A percentile compares a stretch with the other conserved stretches of the same genome.
Conservation (phyloP, 768 basidiomycete genomes). For the Podaxis sp. region DNA sequence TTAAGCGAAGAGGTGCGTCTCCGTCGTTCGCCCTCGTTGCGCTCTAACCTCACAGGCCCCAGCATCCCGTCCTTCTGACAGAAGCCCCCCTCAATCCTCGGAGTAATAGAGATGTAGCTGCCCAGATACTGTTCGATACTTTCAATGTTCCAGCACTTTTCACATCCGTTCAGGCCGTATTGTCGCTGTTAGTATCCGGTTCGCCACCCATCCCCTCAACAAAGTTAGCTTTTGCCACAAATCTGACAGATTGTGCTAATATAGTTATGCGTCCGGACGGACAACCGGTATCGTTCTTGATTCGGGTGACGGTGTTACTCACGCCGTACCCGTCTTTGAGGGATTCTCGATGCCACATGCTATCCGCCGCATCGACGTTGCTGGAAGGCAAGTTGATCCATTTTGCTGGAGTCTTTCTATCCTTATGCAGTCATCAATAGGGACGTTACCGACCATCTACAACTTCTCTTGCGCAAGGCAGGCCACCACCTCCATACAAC, state of each 20-base stretch:
- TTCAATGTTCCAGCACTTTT: conserved; percentile 99
- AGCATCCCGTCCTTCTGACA: conserved; percentile 97
- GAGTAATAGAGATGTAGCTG: conserved; percentile 93
- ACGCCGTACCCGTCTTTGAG: conserved; percentile 98
- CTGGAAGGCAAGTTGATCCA: conserved; percentile 66
- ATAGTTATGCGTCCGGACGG: conserved; percentile 94
- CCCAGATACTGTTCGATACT: conserved; percentile 99
- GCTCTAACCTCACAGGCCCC: conserved; percentile 17
- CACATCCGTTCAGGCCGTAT: conserved; percentile 94
- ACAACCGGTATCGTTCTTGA: conserved; percentile 99
- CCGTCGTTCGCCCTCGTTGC: conserved; percentile 13
- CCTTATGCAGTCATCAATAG: conserved; percentile 39
- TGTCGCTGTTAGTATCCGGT: conserved; percentile 73
- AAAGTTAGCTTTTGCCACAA: background rate
- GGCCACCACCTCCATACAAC: conserved; percentile 96
- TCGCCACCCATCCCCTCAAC: background rate
- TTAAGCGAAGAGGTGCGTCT: conserved; percentile 88
- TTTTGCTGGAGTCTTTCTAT: conserved; percentile 19
- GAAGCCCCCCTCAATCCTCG: conserved; percentile 98
- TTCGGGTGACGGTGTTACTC: conserved; percentile 98
- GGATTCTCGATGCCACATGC: conserved; percentile 99
- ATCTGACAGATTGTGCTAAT: conserved; percentile 17
- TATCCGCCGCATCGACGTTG: conserved; percentile 93
- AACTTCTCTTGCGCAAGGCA: conserved; percentile 88
- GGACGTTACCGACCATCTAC: conserved; percentile 96